These are phyloP conservation scores for Zangia roseola DNA, from an alignment of 768 basidiomycete species.

Conservation along the genomic window DNA sequence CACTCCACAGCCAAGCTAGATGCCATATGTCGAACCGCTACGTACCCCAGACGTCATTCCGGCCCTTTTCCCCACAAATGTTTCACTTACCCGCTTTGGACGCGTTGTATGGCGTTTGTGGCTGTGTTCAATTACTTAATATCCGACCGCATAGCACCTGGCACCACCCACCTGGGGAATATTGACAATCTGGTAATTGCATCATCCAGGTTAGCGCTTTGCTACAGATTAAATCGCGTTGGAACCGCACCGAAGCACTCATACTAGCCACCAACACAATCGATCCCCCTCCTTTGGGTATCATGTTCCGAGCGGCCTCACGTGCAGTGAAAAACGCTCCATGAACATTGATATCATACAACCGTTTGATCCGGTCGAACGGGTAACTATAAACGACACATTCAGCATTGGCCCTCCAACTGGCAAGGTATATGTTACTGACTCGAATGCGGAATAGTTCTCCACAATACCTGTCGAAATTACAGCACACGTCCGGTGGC, in stretches of 20 bases:
- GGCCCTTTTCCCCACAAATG: neutral
- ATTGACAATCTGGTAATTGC: constrained; percentile 69
- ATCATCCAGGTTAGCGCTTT: constrained; percentile 10
- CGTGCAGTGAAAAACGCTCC: constrained; percentile 95
- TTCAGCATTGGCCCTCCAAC: constrained; percentile 9
- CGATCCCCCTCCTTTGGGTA: constrained; percentile 71
- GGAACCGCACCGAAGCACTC: constrained; percentile 73
- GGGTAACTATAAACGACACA: constrained; percentile 62
- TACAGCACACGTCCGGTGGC: neutral
- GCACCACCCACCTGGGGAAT: constrained; percentile 66
- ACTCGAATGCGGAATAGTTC: constrained; percentile 87
- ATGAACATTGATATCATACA: constrained; percentile 93
- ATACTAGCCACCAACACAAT: constrained; percentile 89
- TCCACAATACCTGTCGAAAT: constrained; percentile 68
- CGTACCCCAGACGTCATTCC: constrained; percentile 7
- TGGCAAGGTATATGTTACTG: constrained; percentile 34
- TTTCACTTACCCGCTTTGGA: constrained; percentile 76
- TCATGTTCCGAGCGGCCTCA: constrained; percentile 92
- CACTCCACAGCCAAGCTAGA: constrained; percentile 92
- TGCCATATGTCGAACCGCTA: constrained; percentile 93
- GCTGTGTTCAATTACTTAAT: constrained; percentile 37
- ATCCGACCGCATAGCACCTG: neutral
- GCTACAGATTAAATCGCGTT: neutral
- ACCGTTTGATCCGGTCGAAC: constrained; percentile 73
- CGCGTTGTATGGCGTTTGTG: constrained; percentile 94